These are phyloP conservation scores for Viola odorata DNA, from an alignment of 345 rosid species.

Conservation along the genomic window DNA sequence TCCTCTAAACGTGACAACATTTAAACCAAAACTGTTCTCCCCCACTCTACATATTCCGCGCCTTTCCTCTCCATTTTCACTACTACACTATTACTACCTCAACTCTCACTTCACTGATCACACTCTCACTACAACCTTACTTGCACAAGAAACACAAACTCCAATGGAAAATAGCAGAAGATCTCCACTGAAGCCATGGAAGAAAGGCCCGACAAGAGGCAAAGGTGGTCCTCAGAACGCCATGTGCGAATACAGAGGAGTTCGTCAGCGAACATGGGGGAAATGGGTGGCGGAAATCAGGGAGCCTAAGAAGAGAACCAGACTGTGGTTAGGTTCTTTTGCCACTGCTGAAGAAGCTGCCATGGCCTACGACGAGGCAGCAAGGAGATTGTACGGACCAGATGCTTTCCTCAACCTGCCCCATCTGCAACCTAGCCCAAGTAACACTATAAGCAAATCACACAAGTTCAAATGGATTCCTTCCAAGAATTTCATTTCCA, in stretches of 20 bases:
- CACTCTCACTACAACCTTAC: neutral
- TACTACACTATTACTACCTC: slow-evolving; percentile 11
- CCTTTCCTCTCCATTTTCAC: slow-evolving; percentile 21
- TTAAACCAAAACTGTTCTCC: slow-evolving; percentile 34
- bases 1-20: slow-evolving; percentile 49
- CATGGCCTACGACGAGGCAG: slow-evolving; percentile 92
- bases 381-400: slow-evolving; percentile 63
- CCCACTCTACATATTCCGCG: slow-evolving; percentile 38
- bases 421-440: slow-evolving; percentile 49
- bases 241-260: slow-evolving; percentile 77
- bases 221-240: slow-evolving; percentile 94
- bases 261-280: slow-evolving; percentile 93
- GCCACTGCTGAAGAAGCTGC: slow-evolving; percentile 95
- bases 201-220: slow-evolving; percentile 88
- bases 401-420: slow-evolving; percentile 88
- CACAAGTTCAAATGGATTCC: slow-evolving; percentile 73
- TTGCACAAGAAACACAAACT: neutral
- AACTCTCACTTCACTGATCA: slow-evolving; percentile 1
- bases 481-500: slow-evolving; percentile 69
- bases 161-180: slow-evolving; percentile 32
- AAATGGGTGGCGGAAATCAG: slow-evolving; percentile 98
- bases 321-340: slow-evolving; percentile 87
- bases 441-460: slow-evolving; percentile 14
- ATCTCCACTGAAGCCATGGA: slow-evolving; percentile 73
- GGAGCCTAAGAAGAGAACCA: slow-evolving; percentile 83